phyloP scores from a whole-genome alignment of 2,329 filamentous ascomycete genomes.

The Verticillium albo-atrum region DNA sequence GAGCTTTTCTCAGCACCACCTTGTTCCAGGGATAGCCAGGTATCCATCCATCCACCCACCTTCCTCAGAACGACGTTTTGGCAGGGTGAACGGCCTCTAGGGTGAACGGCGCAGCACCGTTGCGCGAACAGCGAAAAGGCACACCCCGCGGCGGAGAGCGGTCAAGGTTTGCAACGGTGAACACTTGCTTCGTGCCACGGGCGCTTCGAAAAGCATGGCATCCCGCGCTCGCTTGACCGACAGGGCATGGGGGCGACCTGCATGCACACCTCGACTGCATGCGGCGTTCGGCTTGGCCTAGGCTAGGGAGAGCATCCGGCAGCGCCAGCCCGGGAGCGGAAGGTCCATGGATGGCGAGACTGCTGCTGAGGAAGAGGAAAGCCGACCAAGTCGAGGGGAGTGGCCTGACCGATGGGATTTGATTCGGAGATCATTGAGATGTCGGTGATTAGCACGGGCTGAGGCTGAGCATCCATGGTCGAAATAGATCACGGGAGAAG shows the following conservation, averaged over 20 bases:
- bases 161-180: neutral
- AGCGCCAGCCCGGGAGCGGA: neutral
- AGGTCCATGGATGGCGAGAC: neutral
- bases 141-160: neutral
- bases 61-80: too few relatives aligned
- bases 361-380: neutral
- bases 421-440: neutral
- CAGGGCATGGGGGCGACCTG: neutral
- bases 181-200: neutral
- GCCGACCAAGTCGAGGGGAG: neutral
- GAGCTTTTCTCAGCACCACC: neutral
- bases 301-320: neutral
- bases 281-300: neutral
- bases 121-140: too few relatives aligned
- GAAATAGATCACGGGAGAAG: neutral
- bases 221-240: neutral
- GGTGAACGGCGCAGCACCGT: neutral
- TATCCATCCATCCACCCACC: too few relatives aligned
- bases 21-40: neutral
- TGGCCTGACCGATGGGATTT: neutral
- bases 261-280: neutral
- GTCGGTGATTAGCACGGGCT: neutral
- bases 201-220: neutral
- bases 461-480: neutral
- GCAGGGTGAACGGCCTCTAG: too few relatives aligned